phyloP scores from a whole-genome alignment of 257 asterid species.

The Galeopsis tetrahit region DNA sequence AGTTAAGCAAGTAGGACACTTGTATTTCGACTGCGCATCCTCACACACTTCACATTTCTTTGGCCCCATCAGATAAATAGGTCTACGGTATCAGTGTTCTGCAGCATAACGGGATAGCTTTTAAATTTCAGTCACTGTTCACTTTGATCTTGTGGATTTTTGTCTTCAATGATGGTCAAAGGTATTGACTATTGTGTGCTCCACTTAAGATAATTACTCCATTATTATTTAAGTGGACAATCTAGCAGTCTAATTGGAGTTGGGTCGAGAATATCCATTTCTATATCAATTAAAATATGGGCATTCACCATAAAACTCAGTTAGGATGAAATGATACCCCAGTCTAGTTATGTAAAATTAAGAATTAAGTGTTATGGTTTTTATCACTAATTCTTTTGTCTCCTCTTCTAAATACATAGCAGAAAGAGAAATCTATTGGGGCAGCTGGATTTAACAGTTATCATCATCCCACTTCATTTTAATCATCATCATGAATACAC shows the following conservation, averaged over 20 bases:
- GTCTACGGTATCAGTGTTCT: slow-evolving; percentile 1
- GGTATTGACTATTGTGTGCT: too few species aligned
- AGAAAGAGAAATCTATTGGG: not conserved
- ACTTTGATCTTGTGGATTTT: not conserved
- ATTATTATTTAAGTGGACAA: not conserved
- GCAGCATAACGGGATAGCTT: slow-evolving; percentile 12
- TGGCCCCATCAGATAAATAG: slow-evolving; percentile 45
- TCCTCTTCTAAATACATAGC: not conserved
- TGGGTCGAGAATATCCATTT: not conserved
- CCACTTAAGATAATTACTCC: too few species aligned
- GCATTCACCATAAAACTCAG: not conserved
- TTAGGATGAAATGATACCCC: not conserved
- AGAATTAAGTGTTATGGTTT: not conserved
- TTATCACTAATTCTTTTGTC: not conserved
- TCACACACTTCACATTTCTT: slow-evolving; percentile 74
- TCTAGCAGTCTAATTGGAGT: not conserved
- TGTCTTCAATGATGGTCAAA: not conserved
- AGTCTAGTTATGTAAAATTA: not conserved
- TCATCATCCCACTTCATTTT: too few species aligned
- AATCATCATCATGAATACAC: not conserved
- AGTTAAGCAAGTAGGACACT: slow-evolving; percentile 78
- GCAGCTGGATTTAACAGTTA: not conserved
- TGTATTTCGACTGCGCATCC: slow-evolving; percentile 71
- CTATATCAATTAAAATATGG: not conserved
- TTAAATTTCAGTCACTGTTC: not conserved